Conservation (phyloP, 2,329 filamentous ascomycete genomes). For the Cercospora sp. region DNA sequence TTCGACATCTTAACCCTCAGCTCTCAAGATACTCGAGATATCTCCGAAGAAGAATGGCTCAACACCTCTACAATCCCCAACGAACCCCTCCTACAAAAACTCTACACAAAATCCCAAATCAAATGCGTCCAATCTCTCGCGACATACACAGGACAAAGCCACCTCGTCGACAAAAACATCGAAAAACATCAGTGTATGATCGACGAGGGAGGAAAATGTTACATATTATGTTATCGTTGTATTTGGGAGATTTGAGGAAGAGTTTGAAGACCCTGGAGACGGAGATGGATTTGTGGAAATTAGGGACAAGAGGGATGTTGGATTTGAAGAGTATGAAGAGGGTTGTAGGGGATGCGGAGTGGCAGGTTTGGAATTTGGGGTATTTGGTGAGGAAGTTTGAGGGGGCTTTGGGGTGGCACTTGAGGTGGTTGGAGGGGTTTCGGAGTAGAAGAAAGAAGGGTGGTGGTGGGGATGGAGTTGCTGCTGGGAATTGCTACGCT, state of each 20-base stretch:
- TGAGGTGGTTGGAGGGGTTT: background rate
- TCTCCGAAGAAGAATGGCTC: background rate
- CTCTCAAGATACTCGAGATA: background rate
- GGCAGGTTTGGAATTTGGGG: background rate
- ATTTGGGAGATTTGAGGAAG: background rate
- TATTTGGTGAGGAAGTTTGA: background rate
- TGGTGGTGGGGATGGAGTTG: background rate
- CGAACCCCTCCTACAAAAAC: background rate
- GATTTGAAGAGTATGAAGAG: background rate
- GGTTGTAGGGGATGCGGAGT: background rate
- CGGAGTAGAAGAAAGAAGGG: background rate
- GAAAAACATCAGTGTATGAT: background rate
- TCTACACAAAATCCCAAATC: background rate
- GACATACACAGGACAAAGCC: background rate
- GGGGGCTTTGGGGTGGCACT: background rate
- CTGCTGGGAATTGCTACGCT: background rate
- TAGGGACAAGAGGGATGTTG: background rate
- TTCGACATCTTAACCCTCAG: background rate
- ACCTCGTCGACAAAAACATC: background rate
- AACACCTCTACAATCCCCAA: background rate
- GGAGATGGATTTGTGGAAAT: background rate
- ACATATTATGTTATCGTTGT: background rate
- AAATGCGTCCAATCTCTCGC: background rate
- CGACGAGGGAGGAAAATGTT: background rate
- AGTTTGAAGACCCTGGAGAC: background rate